These are phyloP conservation scores for Voacanga thouarsii DNA, from an alignment of 257 asterid species.

Conservation along the genomic window DNA sequence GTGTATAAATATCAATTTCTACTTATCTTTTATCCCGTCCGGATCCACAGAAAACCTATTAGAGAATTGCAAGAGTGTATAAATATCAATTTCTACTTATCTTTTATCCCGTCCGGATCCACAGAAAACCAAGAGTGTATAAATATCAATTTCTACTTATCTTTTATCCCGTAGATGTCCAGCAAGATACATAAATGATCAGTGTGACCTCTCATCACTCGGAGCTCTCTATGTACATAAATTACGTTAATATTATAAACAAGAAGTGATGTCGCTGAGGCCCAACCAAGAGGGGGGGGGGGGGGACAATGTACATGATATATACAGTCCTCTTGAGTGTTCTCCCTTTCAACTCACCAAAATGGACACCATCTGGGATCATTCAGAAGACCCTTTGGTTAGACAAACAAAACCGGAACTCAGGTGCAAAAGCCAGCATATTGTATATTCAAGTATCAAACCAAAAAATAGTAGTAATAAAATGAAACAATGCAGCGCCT, in stretches of 20 bases:
- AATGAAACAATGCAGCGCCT: no score
- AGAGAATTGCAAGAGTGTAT: no score
- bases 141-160: no score
- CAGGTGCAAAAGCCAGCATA: not conserved
- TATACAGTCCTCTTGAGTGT: conserved; percentile 9
- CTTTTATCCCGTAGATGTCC: no score
- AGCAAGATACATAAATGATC: not conserved
- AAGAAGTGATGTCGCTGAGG: not conserved
- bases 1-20: no score
- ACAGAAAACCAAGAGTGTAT: no score
- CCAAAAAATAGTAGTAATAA: not conserved
- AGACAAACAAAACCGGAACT: conserved; percentile 1
- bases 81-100: no score
- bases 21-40: no score
- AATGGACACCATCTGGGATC: conserved; percentile 98
- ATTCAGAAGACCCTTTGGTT: not conserved
- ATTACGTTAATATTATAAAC: not conserved
- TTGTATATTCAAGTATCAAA: not conserved
- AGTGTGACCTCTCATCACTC: not conserved
- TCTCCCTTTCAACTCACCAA: conserved; percentile 49
- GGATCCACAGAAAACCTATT: no score
- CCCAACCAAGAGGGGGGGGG: no score
- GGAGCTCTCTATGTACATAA: not conserved
- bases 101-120: no score
- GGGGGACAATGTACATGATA: conserved; percentile 8